phyloP scores from a whole-genome alignment of 257 asterid genomes.

The Catharanthus roseus region DNA sequence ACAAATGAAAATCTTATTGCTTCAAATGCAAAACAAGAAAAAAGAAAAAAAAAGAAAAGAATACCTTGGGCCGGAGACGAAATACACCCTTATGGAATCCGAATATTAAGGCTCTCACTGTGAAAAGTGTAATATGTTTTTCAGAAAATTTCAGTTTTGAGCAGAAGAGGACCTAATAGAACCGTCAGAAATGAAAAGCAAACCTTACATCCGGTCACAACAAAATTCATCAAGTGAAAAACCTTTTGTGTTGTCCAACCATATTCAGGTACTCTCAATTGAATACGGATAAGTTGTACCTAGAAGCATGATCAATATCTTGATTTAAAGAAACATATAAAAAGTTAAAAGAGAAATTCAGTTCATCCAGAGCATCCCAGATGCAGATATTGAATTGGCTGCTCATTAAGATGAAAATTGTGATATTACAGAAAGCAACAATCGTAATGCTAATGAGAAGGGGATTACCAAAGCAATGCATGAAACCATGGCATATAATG shows the following conservation, averaged over 20 bases:
- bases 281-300: constrained; percentile 34
- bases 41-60: too few relatives aligned
- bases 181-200: constrained; percentile 14
- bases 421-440: not conserved
- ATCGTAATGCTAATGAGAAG: too few relatives aligned
- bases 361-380: not conserved
- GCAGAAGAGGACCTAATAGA: not conserved
- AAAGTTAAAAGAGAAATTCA: not conserved
- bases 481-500: constrained; percentile 28
- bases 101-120: constrained; percentile 32
- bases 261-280: constrained; percentile 30
- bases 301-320: constrained; percentile 20
- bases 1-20: too few relatives aligned
- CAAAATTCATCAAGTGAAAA: constrained; percentile 38
- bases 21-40: not conserved
- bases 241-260: constrained; percentile 43
- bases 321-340: not conserved
- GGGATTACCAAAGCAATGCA: constrained; percentile 25
- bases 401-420: not conserved
- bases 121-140: not conserved
- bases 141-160: constrained; percentile 4
- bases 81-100: constrained; percentile 22
- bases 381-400: not conserved
- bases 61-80: constrained; percentile 21
- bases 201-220: constrained; percentile 34